Percentiles rank a stretch among this genome's conserved stretches.
Evolutionary conservation across 2,329 filamentous ascomycete species (phyloP).

Genomic region (Colletotrichum echinochloae): DNA sequence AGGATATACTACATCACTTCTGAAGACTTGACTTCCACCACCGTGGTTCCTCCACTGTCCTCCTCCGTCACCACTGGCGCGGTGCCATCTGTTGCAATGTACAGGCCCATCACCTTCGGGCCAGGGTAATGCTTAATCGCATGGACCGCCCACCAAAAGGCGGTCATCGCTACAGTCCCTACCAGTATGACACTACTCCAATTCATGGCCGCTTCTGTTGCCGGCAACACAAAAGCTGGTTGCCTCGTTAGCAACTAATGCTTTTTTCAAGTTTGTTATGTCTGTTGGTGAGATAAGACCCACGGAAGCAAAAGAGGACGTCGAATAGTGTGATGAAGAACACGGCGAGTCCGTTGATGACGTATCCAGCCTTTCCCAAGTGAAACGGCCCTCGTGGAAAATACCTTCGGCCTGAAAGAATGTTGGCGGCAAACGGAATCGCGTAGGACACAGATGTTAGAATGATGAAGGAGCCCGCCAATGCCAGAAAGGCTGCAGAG

Average conservation of each 20-base stretch:
- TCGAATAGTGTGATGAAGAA: conserved; percentile 67
- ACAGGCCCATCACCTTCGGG: conserved; percentile 61
- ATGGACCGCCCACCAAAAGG: conserved; percentile 63
- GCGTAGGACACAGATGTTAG: conserved; percentile 67
- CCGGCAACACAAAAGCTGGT: conserved; percentile 57
- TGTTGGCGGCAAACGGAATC: conserved; percentile 61
- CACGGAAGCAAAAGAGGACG: conserved; percentile 71
- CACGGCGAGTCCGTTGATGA: conserved; percentile 62
- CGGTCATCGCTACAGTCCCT: conserved; percentile 59
- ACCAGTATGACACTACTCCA: conserved; percentile 67
- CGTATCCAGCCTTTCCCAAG: conserved; percentile 62
- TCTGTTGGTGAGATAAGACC: conserved; percentile 43
- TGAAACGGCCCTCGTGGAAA: conserved; percentile 66
- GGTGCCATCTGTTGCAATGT: conserved; percentile 51
- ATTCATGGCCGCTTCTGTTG: conserved; percentile 58
- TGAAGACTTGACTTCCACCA: conserved; percentile 14
- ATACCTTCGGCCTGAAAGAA: conserved; percentile 62
- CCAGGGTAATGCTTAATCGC: conserved; percentile 61
- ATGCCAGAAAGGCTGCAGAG: conserved; percentile 65
- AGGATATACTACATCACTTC: neutral
- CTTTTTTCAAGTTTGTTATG: no score
- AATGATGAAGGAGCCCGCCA: conserved; percentile 69
- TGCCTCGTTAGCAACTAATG: neutral
- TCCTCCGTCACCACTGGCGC: neutral
- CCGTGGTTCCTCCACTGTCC: conserved; percentile 33